Percentiles rank a stretch among this genome's conserved stretches.
phyloP scores from a whole-genome alignment of 805 yeast genomes.

The Wickerhamiella australiensis region DNA sequence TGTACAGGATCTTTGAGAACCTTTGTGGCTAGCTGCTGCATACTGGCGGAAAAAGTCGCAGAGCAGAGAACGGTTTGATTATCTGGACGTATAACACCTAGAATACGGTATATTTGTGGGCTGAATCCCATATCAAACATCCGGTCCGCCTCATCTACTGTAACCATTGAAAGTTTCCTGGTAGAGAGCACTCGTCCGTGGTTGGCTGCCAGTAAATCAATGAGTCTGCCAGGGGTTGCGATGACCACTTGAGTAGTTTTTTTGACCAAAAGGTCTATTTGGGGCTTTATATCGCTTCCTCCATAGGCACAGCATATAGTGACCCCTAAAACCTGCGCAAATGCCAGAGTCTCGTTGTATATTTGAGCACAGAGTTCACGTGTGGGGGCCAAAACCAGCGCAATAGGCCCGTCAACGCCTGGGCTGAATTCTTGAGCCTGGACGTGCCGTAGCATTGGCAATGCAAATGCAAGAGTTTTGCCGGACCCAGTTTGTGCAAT shows the following conservation, averaged over 20 bases:
- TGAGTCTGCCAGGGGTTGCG: conserved; percentile 91
- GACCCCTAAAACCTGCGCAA: conserved; percentile 40
- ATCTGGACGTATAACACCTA: conserved; percentile 69
- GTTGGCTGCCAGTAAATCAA: conserved; percentile 76
- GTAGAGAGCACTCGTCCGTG: conserved; percentile 63
- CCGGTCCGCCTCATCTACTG: conserved; percentile 90
- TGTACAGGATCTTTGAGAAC: conserved; percentile 55
- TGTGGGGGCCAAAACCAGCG: conserved; percentile 76
- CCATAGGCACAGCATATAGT: conserved; percentile 77
- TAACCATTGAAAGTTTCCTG: conserved; percentile 62
- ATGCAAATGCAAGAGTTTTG: conserved; percentile 74
- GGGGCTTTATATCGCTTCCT: conserved; percentile 71
- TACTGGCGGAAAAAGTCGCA: conserved; percentile 79
- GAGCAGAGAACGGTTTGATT: conserved; percentile 82
- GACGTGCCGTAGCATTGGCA: conserved; percentile 78
- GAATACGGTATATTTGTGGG: conserved; percentile 79
- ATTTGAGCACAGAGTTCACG: conserved; percentile 86
- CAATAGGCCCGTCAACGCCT: conserved; percentile 57
- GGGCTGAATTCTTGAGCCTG: conserved; percentile 50
- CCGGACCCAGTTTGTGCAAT: conserved; percentile 97
- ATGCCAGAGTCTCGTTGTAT: conserved; percentile 48
- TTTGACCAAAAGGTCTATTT: conserved; percentile 64
- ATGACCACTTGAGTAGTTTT: conserved; percentile 64
- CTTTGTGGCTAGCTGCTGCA: conserved; percentile 62
- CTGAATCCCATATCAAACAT: conserved; percentile 96